A percentile compares a stretch with the other conserved stretches of the same genome.
Evolutionary conservation across 1,284 basidiomycete genomes (phyloP).

Genomic region (Tetrapyrgos nigripes): DNA sequence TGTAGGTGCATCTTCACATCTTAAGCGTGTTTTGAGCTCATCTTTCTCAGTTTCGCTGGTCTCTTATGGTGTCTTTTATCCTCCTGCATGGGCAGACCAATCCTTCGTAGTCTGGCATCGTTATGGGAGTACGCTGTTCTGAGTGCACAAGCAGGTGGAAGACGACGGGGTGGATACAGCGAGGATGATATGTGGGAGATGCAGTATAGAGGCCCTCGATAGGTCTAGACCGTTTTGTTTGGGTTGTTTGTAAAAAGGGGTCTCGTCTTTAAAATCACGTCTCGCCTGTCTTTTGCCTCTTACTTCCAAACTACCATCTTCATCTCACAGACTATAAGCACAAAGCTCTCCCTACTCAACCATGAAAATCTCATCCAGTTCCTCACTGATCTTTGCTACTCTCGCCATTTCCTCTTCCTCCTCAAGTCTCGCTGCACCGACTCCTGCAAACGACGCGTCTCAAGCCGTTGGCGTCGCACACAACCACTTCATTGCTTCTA

Average conservation of each 20-base stretch:
- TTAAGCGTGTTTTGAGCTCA: conserved; percentile 14
- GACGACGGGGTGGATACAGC: conserved; percentile 38
- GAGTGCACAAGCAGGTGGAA: conserved; percentile 34
- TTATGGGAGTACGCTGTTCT: conserved; percentile 51
- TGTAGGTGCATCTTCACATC: conserved; percentile 42
- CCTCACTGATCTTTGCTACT: conserved; percentile 49
- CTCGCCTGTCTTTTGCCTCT: conserved; percentile 14
- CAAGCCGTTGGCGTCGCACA: conserved; percentile 12
- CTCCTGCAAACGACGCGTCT: conserved; percentile 35
- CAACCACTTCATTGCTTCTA: conserved; percentile 13
- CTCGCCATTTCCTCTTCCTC: conserved; percentile 51
- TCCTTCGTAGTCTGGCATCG: conserved; percentile 47
- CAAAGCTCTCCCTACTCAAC: conserved; percentile 20
- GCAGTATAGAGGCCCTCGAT: conserved; percentile 50
- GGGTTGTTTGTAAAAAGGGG: conserved; percentile 8
- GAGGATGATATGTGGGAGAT: conserved; percentile 67
- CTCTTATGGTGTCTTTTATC: conserved; percentile 70
- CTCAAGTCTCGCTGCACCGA: conserved; percentile 47
- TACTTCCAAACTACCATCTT: conserved; percentile 22
- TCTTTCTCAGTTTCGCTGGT: conserved; percentile 48
- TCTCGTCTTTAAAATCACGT: neutral
- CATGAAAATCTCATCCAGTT: conserved; percentile 52
- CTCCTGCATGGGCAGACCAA: conserved; percentile 64
- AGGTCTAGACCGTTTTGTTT: conserved; percentile 18
- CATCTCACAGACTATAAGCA: conserved; percentile 4